A percentile compares a stretch with the other conserved stretches of the same genome.
Conservation (phyloP, 2,329 filamentous ascomycete genomes). For the Aureobasidium subglaciale region DNA sequence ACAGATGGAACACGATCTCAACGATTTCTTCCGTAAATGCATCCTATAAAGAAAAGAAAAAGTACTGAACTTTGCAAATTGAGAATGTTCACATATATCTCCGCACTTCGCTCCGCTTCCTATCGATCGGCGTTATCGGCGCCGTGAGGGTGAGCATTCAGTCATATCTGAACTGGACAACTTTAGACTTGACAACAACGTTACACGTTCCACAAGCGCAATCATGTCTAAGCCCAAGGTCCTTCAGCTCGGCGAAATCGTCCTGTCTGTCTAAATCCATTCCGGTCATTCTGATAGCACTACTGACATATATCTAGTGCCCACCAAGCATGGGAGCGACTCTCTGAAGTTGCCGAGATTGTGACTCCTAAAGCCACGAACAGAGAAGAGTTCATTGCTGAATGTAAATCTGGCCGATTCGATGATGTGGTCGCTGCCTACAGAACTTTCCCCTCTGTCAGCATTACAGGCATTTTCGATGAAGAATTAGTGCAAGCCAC, state of each 20-base stretch:
- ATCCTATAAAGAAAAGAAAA: too few species aligned
- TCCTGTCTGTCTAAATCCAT: conserved; percentile 41
- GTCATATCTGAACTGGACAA: too few species aligned
- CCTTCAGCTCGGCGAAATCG: conserved; percentile 56
- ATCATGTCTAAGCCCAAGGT: conserved; percentile 48
- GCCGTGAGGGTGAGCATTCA: neutral
- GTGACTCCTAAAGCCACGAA: conserved; percentile 54
- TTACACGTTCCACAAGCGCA: neutral
- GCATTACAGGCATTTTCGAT: conserved; percentile 63
- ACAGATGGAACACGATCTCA: too few species aligned
- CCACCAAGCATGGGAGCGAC: conserved; percentile 54
- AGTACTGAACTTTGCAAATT: too few species aligned
- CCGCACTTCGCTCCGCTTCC: neutral
- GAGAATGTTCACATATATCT: neutral
- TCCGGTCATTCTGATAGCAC: neutral
- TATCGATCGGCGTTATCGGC: conserved; percentile 9
- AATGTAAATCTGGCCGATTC: conserved; percentile 59
- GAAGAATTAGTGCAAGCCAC: conserved; percentile 55
- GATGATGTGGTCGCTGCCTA: conserved; percentile 60
- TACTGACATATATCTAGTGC: conserved; percentile 43
- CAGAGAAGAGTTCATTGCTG: conserved; percentile 60
- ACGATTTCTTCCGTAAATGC: too few species aligned
- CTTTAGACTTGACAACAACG: too few species aligned
- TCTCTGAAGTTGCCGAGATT: conserved; percentile 58
- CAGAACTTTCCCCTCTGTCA: conserved; percentile 61